Percentiles rank a stretch among this genome's conserved stretches.
phyloP scores from a whole-genome alignment of 495 filamentous ascomycete genomes.

The Daldinia bambusicola region DNA sequence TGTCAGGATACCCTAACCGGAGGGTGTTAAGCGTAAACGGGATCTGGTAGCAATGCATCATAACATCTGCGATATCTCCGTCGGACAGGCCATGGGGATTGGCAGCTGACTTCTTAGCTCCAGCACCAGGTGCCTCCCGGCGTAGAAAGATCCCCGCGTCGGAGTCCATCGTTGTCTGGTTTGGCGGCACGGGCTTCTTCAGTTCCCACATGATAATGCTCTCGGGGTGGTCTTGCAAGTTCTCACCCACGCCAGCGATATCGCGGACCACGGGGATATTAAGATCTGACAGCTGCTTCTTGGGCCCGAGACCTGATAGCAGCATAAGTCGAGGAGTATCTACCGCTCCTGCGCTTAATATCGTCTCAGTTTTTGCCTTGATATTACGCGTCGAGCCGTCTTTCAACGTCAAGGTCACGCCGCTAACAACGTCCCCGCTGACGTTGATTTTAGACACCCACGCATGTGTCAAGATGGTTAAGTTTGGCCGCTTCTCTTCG shows the following conservation, averaged over 20 bases:
- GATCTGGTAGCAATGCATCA: conserved; percentile 95
- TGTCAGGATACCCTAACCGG: conserved; percentile 74
- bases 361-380: conserved; percentile 72
- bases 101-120: conserved; percentile 56
- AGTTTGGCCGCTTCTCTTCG: conserved; percentile 77
- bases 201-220: conserved; percentile 87
- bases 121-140: conserved; percentile 70
- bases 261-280: conserved; percentile 75
- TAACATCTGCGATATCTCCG: conserved; percentile 77
- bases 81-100: conserved; percentile 58
- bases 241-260: conserved; percentile 82
- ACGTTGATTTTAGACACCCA: conserved; percentile 83
- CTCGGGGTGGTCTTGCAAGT: conserved; percentile 81
- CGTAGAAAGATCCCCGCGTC: conserved; percentile 87
- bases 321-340: conserved; percentile 79
- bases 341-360: conserved; percentile 81
- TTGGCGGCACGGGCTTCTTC: conserved; percentile 75
- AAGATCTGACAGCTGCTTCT: conserved; percentile 70
- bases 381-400: conserved; percentile 69
- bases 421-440: conserved; percentile 67
- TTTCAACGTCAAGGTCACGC: conserved; percentile 73
- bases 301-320: conserved; percentile 80
- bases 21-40: conserved; percentile 78
- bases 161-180: conserved; percentile 86
- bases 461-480: conserved; percentile 81